Evolutionary conservation across 2,329 filamentous ascomycete species (phyloP).

Genomic region (Torrubiella hemipterigena): DNA sequence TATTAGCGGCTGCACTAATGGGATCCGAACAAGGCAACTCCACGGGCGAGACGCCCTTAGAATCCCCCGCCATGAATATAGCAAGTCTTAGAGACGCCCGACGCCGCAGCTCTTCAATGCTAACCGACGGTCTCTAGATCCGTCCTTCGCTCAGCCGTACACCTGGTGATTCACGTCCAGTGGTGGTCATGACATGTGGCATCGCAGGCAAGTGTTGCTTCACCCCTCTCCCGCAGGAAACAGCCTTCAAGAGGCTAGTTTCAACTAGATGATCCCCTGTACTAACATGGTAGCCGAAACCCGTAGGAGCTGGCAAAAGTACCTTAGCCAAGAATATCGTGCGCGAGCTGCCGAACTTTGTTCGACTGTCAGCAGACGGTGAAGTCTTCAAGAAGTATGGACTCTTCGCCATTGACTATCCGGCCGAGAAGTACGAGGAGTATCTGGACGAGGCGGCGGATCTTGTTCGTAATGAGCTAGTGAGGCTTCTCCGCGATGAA

Average conservation of each 20-base stretch:
- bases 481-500: slow-evolving; percentile 6
- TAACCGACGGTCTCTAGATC: no score
- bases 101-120: no score
- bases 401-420: slow-evolving; percentile 5
- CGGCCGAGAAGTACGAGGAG: slow-evolving; percentile 2
- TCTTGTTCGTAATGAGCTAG: slow-evolving; percentile 5
- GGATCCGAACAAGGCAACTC: no score
- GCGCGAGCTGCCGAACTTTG: slow-evolving; percentile 2
- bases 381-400: slow-evolving; percentile 3
- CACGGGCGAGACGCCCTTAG: no score
- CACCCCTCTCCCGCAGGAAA: no score
- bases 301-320: slow-evolving; percentile 5
- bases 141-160: slow-evolving; percentile 1
- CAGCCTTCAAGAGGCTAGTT: no score
- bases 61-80: no score
- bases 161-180: neutral
- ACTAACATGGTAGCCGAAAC: neutral
- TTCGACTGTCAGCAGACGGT: slow-evolving; percentile 4
- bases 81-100: no score
- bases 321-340: slow-evolving; percentile 5
- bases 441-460: slow-evolving; percentile 4
- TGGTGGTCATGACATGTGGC: slow-evolving; percentile 5
- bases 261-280: neutral
- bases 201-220: slow-evolving; percentile 5
- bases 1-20: no score